phyloP scores from a whole-genome alignment of 306 rosid genomes.

The Lablab purpureus region DNA sequence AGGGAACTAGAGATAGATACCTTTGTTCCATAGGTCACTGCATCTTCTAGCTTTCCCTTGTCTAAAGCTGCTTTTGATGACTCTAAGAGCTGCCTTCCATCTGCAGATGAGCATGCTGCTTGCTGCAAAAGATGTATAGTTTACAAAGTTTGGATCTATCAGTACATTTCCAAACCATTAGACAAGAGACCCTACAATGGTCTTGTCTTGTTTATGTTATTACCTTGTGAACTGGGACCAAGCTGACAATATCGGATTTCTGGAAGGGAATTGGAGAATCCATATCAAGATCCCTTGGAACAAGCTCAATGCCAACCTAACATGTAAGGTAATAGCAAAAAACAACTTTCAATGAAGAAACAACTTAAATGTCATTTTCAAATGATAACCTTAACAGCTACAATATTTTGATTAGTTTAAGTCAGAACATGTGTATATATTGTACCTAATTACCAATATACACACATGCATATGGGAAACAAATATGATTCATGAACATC shows the following conservation, averaged over 20 bases:
- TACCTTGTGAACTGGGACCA: conserved; percentile 92
- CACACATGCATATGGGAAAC: background rate
- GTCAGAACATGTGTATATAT: background rate
- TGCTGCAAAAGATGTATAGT: conserved; percentile 70
- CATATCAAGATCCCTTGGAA: conserved; percentile 88
- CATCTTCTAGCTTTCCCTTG: conserved; percentile 97
- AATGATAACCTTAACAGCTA: conserved; percentile 26
- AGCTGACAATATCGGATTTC: conserved; percentile 76
- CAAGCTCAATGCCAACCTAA: conserved; percentile 87
- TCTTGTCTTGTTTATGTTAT: conserved; percentile 22
- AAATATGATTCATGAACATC: background rate
- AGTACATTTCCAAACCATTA: conserved; percentile 19
- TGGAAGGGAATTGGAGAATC: conserved; percentile 77
- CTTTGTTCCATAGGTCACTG: conserved; percentile 85
- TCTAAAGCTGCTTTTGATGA: conserved; percentile 97
- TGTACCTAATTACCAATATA: background rate
- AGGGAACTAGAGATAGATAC: conserved; percentile 46
- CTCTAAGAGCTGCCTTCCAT: conserved; percentile 96
- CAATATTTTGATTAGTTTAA: conserved; percentile 1
- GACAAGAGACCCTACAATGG: conserved; percentile 9
- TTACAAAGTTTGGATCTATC: conserved; percentile 40
- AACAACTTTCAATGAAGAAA: conserved; percentile 40
- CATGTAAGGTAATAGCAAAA: conserved; percentile 14
- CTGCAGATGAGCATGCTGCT: conserved; percentile 99
- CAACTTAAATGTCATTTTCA: conserved; percentile 24